Conservation (phyloP, 768 basidiomycete species). For the Hygrophoropsis aurantiaca region DNA sequence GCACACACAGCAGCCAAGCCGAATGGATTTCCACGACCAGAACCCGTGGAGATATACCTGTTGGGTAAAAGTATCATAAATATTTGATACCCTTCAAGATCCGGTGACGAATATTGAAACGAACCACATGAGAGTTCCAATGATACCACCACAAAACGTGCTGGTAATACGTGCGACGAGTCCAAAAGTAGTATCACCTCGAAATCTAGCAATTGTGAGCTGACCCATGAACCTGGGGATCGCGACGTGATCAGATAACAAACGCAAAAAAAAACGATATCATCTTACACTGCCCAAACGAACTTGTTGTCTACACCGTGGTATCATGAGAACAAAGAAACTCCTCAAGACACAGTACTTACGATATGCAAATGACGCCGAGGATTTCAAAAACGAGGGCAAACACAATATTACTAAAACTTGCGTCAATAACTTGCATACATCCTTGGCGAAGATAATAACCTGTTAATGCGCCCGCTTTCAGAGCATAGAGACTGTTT, state of each 20-base stretch:
- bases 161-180: constrained; percentile 58
- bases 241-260: constrained; percentile 1
- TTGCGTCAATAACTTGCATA: not conserved
- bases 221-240: constrained; percentile 68
- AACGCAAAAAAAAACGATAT: not conserved
- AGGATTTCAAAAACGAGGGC: constrained; percentile 55
- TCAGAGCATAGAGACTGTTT: constrained; percentile 68
- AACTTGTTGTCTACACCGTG: constrained; percentile 52
- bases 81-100: not conserved
- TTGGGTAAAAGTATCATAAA: too few species aligned
- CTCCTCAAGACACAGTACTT: constrained; percentile 18
- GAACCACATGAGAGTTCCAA: constrained; percentile 69
- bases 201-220: constrained; percentile 65
- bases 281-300: constrained; percentile 67
- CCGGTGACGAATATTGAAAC: constrained; percentile 14
- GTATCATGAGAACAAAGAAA: constrained; percentile 5
- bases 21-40: constrained; percentile 58
- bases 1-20: constrained; percentile 69
- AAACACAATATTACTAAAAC: constrained; percentile 53
- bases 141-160: constrained; percentile 64
- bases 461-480: constrained; percentile 68
- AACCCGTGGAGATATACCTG: constrained; percentile 73
- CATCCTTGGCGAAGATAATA: constrained; percentile 10
- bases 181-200: constrained; percentile 74
- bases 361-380: constrained; percentile 61